Percentiles rank a stretch among this genome's conserved stretches.
phyloP scores from a whole-genome alignment of 1,139 yeast genomes.

The Kurtzmaniella natalensis region DNA sequence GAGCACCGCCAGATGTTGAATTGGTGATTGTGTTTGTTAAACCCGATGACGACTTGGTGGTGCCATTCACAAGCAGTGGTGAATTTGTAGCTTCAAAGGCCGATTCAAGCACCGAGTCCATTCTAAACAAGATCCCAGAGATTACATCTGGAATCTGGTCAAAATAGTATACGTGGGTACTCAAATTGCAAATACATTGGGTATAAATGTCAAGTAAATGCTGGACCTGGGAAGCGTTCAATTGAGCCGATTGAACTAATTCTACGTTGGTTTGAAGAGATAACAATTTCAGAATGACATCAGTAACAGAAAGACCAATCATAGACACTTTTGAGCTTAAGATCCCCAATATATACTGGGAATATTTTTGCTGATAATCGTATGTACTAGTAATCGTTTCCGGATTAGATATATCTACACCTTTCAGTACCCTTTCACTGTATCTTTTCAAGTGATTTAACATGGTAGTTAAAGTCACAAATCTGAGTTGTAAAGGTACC shows the following conservation, averaged over 20 bases:
- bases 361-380: constrained; percentile 42
- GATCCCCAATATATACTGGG: constrained; percentile 58
- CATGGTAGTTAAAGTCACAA: constrained; percentile 52
- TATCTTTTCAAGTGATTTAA: constrained; percentile 25
- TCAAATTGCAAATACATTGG: constrained; percentile 55
- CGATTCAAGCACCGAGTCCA: constrained; percentile 29
- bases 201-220: constrained; percentile 31
- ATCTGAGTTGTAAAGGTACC: constrained; percentile 87
- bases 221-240: constrained; percentile 19
- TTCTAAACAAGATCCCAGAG: constrained; percentile 46
- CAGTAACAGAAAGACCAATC: constrained; percentile 88
- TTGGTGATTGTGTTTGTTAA: no score
- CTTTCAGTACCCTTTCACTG: constrained; percentile 9
- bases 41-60: no score
- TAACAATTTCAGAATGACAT: constrained; percentile 63
- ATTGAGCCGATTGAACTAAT: constrained; percentile 19
- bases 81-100: constrained; percentile 12
- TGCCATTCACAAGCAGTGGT: no score
- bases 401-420: no score
- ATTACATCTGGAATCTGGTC: constrained; percentile 80
- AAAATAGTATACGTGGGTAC: constrained; percentile 70
- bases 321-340: constrained; percentile 77
- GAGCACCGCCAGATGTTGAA: no score
- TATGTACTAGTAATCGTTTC: constrained; percentile 18
- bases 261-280: constrained; percentile 51